phyloP scores from a whole-genome alignment of 2,329 filamentous ascomycete genomes.

The Sporothrix inflata region DNA sequence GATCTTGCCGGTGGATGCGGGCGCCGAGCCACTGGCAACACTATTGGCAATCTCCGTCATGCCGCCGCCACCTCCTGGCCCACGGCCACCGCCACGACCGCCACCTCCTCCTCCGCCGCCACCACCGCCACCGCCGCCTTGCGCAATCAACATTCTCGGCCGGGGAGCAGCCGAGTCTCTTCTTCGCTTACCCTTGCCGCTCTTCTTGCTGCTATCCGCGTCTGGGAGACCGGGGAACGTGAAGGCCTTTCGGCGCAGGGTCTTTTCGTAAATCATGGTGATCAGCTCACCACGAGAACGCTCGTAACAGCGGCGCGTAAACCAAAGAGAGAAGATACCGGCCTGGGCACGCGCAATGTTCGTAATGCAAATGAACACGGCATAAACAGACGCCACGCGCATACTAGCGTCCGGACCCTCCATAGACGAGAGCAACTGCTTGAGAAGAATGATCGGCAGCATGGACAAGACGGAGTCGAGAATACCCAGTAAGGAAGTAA shows the following conservation, averaged over 20 bases:
- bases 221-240: slow-evolving; percentile 44
- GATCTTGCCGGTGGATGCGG: slow-evolving; percentile 87
- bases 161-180: slow-evolving; percentile 27
- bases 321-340: slow-evolving; percentile 75
- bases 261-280: slow-evolving; percentile 58
- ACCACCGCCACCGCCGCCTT: slow-evolving; percentile 18
- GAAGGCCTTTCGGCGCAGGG: slow-evolving; percentile 76
- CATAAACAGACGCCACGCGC: slow-evolving; percentile 66
- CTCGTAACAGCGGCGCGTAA: slow-evolving; percentile 81
- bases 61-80: slow-evolving; percentile 27
- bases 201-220: slow-evolving; percentile 40
- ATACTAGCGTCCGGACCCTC: slow-evolving; percentile 54
- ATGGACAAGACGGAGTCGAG: slow-evolving; percentile 61
- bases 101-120: slow-evolving; percentile 13
- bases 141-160: slow-evolving; percentile 6
- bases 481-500: slow-evolving; percentile 66
- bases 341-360: slow-evolving; percentile 67
- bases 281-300: slow-evolving; percentile 83
- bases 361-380: slow-evolving; percentile 61
- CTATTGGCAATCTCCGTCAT: slow-evolving; percentile 24
- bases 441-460: slow-evolving; percentile 69
- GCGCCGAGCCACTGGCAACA: slow-evolving; percentile 41
- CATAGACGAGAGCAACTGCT: slow-evolving; percentile 71
- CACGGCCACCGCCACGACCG: slow-evolving; percentile 18
- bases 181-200: slow-evolving; percentile 34